Evolutionary conservation across 805 yeast genomes (phyloP).

Genomic region (Metschnikowia lunata): DNA sequence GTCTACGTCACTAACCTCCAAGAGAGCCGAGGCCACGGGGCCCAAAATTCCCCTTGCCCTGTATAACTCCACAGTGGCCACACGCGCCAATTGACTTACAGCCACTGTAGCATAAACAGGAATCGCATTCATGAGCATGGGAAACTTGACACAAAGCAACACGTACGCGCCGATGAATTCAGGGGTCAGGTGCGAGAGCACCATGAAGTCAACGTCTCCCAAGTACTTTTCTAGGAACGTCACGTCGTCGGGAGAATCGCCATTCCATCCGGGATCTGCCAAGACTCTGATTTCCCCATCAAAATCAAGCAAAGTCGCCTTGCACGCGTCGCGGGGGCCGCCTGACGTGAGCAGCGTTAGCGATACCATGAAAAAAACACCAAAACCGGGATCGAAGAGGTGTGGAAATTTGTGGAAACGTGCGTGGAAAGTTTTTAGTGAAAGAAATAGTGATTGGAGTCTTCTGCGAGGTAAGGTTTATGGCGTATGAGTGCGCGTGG

Average conservation of each 20-base stretch:
- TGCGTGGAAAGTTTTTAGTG: neutral
- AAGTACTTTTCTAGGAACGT: conserved; percentile 32
- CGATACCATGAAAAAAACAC: conserved; percentile 27
- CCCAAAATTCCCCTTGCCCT: conserved; percentile 72
- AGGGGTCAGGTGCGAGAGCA: conserved; percentile 83
- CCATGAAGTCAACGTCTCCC: conserved; percentile 54
- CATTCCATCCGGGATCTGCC: conserved; percentile 78
- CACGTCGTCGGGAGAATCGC: conserved; percentile 33
- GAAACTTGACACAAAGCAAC: conserved; percentile 54
- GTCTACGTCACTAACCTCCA: conserved; percentile 74
- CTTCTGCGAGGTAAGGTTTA: too few relatives aligned
- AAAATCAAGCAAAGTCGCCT: conserved; percentile 52
- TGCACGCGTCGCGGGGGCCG: conserved; percentile 24
- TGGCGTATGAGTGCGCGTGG: too few relatives aligned
- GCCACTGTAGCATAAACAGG: conserved; percentile 91
- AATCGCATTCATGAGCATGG: conserved; percentile 52
- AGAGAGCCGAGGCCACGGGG: conserved; percentile 51
- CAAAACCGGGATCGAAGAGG: neutral
- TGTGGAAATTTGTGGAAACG: neutral
- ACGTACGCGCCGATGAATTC: conserved; percentile 79
- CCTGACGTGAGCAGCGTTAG: conserved; percentile 29
- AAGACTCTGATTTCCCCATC: conserved; percentile 51
- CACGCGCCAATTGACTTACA: conserved; percentile 77
- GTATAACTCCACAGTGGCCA: conserved; percentile 80
- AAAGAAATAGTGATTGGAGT: too few relatives aligned